A percentile compares a stretch with the other conserved stretches of the same genome.
These are phyloP conservation scores for Diaporthe vaccinii DNA, from an alignment of 2,329 filamentous ascomycete species.

Conservation along the genomic window DNA sequence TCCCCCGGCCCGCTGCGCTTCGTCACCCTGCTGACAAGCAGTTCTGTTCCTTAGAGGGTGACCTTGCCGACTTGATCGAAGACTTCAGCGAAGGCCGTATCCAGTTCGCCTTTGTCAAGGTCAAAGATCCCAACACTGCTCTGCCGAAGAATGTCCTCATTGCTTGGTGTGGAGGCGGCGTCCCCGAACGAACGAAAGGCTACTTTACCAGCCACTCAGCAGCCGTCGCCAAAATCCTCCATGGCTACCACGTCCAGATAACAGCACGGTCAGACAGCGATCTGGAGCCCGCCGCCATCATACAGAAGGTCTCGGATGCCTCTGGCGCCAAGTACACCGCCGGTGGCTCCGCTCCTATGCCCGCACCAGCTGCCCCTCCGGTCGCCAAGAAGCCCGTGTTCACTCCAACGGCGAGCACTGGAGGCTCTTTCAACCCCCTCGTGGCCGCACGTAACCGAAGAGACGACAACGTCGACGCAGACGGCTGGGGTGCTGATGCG, in stretches of 20 bases:
- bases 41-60: conserved; percentile 75
- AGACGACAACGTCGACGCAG: conserved; percentile 76
- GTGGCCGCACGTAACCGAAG: conserved; percentile 73
- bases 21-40: conserved; percentile 40
- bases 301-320: conserved; percentile 94
- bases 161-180: conserved; percentile 96
- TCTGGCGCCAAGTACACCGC: conserved; percentile 95
- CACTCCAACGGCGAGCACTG: conserved; percentile 71
- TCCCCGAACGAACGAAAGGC: conserved; percentile 97
- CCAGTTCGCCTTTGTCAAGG: conserved; percentile 96
- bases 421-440: conserved; percentile 75
- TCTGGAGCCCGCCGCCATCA: conserved; percentile 86
- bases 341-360: conserved; percentile 68
- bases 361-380: conserved; percentile 72
- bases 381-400: conserved; percentile 92
- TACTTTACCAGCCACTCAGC: conserved; percentile 97
- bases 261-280: conserved; percentile 93
- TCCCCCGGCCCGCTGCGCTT: conserved; percentile 16
- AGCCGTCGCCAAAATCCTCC: conserved; percentile 90
- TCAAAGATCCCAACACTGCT: conserved; percentile 92
- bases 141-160: conserved; percentile 95
- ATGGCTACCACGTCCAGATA: conserved; percentile 98
- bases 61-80: conserved; percentile 89
- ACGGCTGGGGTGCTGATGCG: conserved; percentile 96
- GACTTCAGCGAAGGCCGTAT: conserved; percentile 97